Conservation (phyloP, 768 basidiomycete species). For the Russula lepida region DNA sequence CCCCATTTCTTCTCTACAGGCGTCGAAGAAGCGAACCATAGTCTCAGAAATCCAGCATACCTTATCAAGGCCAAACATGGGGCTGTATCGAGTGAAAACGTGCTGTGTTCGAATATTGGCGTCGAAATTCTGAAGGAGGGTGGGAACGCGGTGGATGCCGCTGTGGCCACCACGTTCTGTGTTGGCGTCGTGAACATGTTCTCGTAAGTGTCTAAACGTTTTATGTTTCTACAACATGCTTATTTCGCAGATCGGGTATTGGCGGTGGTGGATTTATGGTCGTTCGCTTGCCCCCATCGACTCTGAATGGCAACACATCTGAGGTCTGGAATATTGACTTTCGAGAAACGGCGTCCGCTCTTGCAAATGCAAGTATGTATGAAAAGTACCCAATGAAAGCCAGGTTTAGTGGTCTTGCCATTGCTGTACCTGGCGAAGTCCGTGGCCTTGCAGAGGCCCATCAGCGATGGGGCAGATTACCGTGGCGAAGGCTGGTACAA, state of each 20-base stretch:
- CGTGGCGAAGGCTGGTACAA: constrained; percentile 70
- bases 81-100: constrained; percentile 87
- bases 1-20: constrained; percentile 3
- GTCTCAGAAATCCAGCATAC: constrained; percentile 44
- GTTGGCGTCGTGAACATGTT: constrained; percentile 84
- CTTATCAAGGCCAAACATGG: constrained; percentile 59
- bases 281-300: constrained; percentile 58
- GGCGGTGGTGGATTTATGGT: constrained; percentile 89
- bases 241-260: constrained; percentile 49
- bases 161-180: constrained; percentile 72
- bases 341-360: constrained; percentile 75
- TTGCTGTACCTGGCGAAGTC: constrained; percentile 90
- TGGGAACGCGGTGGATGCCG: constrained; percentile 88
- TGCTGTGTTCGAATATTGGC: constrained; percentile 78
- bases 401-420: constrained; percentile 68
- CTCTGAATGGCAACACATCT: constrained; percentile 36
- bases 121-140: constrained; percentile 68
- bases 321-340: constrained; percentile 76
- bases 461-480: constrained; percentile 67
- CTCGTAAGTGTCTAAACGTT: constrained; percentile 41
- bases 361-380: constrained; percentile 75
- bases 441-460: constrained; percentile 82
- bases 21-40: neutral
- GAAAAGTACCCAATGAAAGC: constrained; percentile 42
- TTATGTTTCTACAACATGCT: constrained; percentile 9